phyloP scores from a whole-genome alignment of 495 filamentous ascomycete genomes.

The Oidiodendron maius region DNA sequence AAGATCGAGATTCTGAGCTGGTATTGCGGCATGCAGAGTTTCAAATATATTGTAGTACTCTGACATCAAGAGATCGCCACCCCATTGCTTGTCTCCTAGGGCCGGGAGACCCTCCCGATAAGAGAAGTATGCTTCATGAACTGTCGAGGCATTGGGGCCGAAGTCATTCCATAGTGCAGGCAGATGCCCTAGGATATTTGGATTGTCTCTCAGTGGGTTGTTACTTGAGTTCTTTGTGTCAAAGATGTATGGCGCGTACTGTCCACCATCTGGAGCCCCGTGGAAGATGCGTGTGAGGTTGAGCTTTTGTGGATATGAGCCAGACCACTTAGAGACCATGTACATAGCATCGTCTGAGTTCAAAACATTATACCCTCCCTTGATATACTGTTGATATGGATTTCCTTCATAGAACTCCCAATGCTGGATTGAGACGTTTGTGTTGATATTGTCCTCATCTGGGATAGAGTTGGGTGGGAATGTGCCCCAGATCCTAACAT shows the following conservation, averaged over 20 bases:
- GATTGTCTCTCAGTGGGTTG: slow-evolving; percentile 34
- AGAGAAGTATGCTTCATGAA: slow-evolving; percentile 42
- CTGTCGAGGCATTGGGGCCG: slow-evolving; percentile 40
- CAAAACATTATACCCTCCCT: slow-evolving; percentile 43
- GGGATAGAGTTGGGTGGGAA: slow-evolving; percentile 35
- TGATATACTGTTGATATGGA: slow-evolving; percentile 41
- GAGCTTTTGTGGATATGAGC: slow-evolving; percentile 35
- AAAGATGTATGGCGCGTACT: slow-evolving; percentile 41
- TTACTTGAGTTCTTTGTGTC: slow-evolving; percentile 36
- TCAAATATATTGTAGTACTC: slow-evolving; percentile 35
- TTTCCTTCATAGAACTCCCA: slow-evolving; percentile 43
- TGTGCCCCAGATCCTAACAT: slow-evolving; percentile 47
- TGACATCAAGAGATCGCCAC: slow-evolving; percentile 32
- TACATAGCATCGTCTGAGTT: slow-evolving; percentile 48
- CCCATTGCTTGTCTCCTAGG: slow-evolving; percentile 50
- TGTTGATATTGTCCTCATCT: slow-evolving; percentile 36
- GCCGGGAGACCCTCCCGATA: slow-evolving; percentile 42
- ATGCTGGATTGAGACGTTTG: slow-evolving; percentile 38
- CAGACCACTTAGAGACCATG: slow-evolving; percentile 41
- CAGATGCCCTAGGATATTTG: slow-evolving; percentile 36
- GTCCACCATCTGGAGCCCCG: slow-evolving; percentile 33
- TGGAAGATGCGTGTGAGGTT: slow-evolving; percentile 38
- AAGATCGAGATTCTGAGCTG: slow-evolving; percentile 43
- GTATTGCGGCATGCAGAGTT: slow-evolving; percentile 30
- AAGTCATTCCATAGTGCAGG: slow-evolving; percentile 48